These are phyloP conservation scores for Boletus sp. DNA, from an alignment of 1,284 basidiomycete species.

Conservation along the genomic window DNA sequence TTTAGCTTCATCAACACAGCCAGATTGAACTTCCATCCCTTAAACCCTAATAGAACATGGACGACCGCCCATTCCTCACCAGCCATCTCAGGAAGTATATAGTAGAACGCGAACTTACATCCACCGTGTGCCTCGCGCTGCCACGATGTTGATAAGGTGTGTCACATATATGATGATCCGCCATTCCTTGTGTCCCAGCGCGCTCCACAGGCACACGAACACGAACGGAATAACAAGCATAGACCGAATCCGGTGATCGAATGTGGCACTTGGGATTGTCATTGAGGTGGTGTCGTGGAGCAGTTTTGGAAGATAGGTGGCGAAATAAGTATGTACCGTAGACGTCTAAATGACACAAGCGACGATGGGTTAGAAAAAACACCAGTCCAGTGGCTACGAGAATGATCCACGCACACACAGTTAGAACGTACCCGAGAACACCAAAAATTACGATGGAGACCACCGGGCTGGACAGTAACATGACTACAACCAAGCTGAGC, in stretches of 20 bases:
- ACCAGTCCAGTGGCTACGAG: too few species aligned
- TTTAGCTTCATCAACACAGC: too few species aligned
- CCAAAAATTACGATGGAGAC: too few species aligned
- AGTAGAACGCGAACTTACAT: conserved; percentile 47
- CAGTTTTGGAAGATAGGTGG: conserved; percentile 74
- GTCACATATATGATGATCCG: conserved; percentile 89
- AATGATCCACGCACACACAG: too few species aligned
- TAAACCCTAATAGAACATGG: conserved; percentile 22
- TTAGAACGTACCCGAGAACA: too few species aligned
- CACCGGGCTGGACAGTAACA: too few species aligned
- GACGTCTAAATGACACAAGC: too few species aligned
- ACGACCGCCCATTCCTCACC: conserved; percentile 18
- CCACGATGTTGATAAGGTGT: conserved; percentile 79
- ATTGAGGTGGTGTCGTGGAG: conserved; percentile 41
- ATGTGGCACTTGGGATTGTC: conserved; percentile 33
- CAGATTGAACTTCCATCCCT: too few species aligned
- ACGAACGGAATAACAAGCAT: conserved; percentile 52
- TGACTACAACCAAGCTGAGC: too few species aligned
- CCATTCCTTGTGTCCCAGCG: conserved; percentile 76
- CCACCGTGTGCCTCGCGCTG: conserved; percentile 61
- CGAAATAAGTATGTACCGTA: conserved; percentile 60
- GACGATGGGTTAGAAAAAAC: too few species aligned
- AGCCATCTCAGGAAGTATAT: conserved; percentile 27
- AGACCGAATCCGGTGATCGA: conserved; percentile 51
- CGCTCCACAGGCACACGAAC: conserved; percentile 71